Conservation (phyloP, 2,329 filamentous ascomycete species). For the Cytospora piceae region DNA sequence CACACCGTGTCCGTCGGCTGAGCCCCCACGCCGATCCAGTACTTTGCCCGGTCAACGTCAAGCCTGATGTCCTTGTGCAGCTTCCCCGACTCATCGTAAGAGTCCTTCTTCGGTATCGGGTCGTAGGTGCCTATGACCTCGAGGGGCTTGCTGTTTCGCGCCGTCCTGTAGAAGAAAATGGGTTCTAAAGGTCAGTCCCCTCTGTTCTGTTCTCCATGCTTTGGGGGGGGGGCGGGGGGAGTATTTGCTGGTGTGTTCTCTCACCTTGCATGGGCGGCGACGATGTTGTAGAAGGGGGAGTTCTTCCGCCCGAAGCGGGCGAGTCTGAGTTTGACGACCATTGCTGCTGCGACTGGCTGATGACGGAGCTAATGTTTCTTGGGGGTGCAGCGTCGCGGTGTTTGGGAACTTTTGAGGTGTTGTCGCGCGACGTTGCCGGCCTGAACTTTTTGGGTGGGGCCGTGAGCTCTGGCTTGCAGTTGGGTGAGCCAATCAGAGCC, state of each 20-base stretch:
- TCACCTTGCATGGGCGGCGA: slow-evolving; percentile 89
- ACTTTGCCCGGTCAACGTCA: slow-evolving; percentile 78
- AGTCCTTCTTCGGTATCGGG: slow-evolving; percentile 65
- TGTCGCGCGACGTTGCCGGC: slow-evolving; percentile 10
- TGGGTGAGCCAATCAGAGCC: slow-evolving; percentile 14
- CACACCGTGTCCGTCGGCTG: slow-evolving; percentile 91
- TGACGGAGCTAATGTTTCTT: background rate
- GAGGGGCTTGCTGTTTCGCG: slow-evolving; percentile 84
- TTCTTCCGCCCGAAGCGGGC: slow-evolving; percentile 91
- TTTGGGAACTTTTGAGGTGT: slow-evolving; percentile 3
- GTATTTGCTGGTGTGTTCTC: background rate
- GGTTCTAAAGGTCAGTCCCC: slow-evolving; percentile 7
- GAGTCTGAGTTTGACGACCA: slow-evolving; percentile 94
- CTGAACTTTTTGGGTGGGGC: slow-evolving; percentile 25
- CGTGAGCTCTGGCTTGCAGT: slow-evolving; percentile 23
- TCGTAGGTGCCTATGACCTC: slow-evolving; percentile 88
- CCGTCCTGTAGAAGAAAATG: slow-evolving; percentile 63
- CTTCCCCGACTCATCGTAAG: slow-evolving; percentile 64
- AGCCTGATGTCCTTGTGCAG: slow-evolving; percentile 91
- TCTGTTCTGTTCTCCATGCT: background rate
- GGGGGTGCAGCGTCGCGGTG: slow-evolving; percentile 5
- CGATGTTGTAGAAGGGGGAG: slow-evolving; percentile 95
- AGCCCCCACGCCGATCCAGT: slow-evolving; percentile 96
- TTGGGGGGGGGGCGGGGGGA: slow-evolving; percentile 1
- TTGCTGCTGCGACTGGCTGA: slow-evolving; percentile 41